phyloP scores from a whole-genome alignment of 192 early-diverging fungal species.

The Endogone sp. region DNA sequence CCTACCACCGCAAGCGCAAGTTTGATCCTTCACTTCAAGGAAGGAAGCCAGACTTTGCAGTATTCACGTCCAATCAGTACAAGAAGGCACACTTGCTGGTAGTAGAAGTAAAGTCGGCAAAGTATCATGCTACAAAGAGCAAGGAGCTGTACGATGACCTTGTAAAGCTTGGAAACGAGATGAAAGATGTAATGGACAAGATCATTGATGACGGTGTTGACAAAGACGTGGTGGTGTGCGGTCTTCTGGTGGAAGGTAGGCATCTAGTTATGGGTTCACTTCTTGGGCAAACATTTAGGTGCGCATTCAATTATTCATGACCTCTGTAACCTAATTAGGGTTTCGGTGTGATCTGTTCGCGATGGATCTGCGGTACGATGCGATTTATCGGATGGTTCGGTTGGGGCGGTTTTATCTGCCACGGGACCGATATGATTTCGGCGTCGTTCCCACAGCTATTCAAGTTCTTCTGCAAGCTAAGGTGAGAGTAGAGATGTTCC shows the following conservation, averaged over 20 bases:
- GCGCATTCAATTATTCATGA: neutral
- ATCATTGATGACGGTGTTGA: conserved; percentile 12
- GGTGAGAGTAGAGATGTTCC: too few species aligned
- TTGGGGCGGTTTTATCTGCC: conserved; percentile 11
- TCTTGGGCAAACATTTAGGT: neutral
- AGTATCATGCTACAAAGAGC: neutral
- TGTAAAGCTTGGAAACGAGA: conserved; percentile 13
- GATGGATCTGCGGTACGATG: conserved; percentile 12
- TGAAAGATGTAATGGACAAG: conserved; percentile 15
- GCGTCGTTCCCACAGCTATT: conserved; percentile 8
- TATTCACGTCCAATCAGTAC: neutral
- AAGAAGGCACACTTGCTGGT: conserved; percentile 3
- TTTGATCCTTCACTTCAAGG: conserved; percentile 3
- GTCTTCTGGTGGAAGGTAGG: conserved; percentile 14
- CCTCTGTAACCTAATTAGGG: conserved; percentile 5
- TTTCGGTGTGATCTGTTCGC: conserved; percentile 7
- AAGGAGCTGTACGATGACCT: conserved; percentile 8
- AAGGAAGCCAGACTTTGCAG: conserved; percentile 8
- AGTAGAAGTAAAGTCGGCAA: conserved; percentile 11
- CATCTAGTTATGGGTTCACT: neutral
- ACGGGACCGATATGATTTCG: conserved; percentile 8
- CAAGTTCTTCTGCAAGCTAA: neutral
- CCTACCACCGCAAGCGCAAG: conserved; percentile 5
- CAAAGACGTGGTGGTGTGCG: conserved; percentile 9
- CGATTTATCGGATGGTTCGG: conserved; percentile 11